Percentiles rank a stretch among this genome's conserved stretches.
phyloP scores from a whole-genome alignment of 2,329 filamentous ascomycete genomes.

The Chaetomium strumarium region DNA sequence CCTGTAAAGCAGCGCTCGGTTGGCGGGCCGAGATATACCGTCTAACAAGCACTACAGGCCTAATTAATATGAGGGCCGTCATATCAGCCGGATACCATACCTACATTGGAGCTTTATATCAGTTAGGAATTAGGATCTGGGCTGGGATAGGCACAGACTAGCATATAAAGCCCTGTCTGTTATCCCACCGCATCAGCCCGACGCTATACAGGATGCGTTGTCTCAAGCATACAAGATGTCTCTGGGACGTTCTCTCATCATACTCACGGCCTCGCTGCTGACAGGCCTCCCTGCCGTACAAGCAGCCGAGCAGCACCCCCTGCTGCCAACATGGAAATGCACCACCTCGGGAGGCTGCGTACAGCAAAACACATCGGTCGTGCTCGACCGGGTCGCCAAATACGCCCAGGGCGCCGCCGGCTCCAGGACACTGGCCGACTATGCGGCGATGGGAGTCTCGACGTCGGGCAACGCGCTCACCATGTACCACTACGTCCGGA shows the following conservation, averaged over 20 bases:
- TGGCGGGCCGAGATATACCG: no score
- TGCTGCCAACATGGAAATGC: not conserved
- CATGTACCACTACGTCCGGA: conserved; percentile 6
- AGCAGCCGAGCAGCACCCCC: not conserved
- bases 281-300: not conserved
- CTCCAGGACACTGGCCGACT: not conserved
- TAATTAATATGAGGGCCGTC: no score
- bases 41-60: no score
- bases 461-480: conserved; percentile 11
- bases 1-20: no score
- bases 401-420: not conserved
- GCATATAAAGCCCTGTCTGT: no score
- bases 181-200: no score
- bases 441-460: conserved; percentile 9
- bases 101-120: no score
- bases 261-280: not conserved
- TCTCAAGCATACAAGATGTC: not conserved
- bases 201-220: no score
- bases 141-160: no score
- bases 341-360: not conserved
- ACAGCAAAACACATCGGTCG: not conserved
- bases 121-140: no score
- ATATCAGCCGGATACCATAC: no score
- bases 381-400: not conserved
- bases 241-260: not conserved